Base-by-base conservation (phyloP, 23 red algal species). In the Gracilaria caudata region DNA sequence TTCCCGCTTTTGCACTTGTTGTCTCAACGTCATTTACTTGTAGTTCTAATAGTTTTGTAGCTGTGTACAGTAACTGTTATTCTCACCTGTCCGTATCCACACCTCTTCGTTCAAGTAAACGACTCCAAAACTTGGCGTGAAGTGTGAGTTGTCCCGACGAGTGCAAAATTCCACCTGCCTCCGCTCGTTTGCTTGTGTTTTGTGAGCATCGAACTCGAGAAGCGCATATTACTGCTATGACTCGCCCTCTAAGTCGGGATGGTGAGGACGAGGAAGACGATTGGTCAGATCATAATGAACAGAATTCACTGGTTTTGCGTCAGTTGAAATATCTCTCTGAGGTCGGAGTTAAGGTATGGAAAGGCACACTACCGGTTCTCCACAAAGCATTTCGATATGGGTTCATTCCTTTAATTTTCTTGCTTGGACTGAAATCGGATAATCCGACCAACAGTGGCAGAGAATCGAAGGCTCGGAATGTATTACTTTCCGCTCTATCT, bases 41-140 rank as follows among this genome's bases (percentile, higher is more conserved):
- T 66, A 66, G 61, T 66, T 36, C 32, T 66, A 66, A 33, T 33
- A 30, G 14, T 66, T 66, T 66, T 66, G 49, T 53, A 53, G 6
- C 49, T 53, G 49, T 53, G 49, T 53, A 53, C 49, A 53, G 49
- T 53, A 53, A 13, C n/a, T 53, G 49, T 53, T 17, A 53, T 53
- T 16, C 49, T 17, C 19, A 53, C 49, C 49, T 53, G 49, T 53
- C 13, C 19, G 49, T 16, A 7, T 53, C 49, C 19, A 16, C 14
- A 16, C 49, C 49, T 17, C n/a, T 45, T 45, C 4, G 43, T 7
- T 7, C 11, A 45, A 11, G 4, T 7, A 45, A 45, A 45, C 43
- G 43, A 45, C 4, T 45, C 43, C 43, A 4, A 45, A 45, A 11
- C 43, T 11, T 45, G 43, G 43, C 43, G 11, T 45, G 11, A 11